Evolutionary conservation across 129 eudicot species (phyloP).

Genomic region (Gnaphalium uliginosum): DNA sequence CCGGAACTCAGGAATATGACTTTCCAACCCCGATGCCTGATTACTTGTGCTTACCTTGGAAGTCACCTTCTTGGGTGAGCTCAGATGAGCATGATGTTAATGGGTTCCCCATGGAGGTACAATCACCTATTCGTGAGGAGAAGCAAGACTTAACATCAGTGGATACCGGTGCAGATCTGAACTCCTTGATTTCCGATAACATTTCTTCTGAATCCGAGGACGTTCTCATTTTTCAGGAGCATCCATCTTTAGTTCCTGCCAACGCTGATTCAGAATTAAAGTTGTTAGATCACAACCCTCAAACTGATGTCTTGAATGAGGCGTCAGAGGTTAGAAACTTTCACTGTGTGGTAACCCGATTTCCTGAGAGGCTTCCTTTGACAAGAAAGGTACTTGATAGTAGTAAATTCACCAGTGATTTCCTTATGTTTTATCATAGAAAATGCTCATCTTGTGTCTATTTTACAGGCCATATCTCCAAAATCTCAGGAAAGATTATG

Average conservation of each 20-base stretch:
- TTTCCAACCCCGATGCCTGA: constrained; percentile 5
- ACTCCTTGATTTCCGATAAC: constrained; percentile 23
- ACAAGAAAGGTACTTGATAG: constrained; percentile 62
- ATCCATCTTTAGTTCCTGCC: constrained; percentile 16
- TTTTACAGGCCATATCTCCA: constrained; percentile 78
- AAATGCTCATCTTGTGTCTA: constrained; percentile 8
- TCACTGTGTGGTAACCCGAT: constrained; percentile 11
- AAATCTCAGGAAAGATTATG: constrained; percentile 70
- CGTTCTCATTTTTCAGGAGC: constrained; percentile 22
- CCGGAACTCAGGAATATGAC: constrained; percentile 21
- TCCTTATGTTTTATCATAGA: neutral
- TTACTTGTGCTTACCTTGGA: constrained; percentile 28
- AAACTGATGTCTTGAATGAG: constrained; percentile 24
- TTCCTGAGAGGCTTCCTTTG: constrained; percentile 50
- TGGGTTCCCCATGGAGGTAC: constrained; percentile 20
- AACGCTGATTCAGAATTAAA: constrained; percentile 25
- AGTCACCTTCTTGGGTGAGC: constrained; percentile 15
- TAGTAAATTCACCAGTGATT: constrained; percentile 3
- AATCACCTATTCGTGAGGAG: constrained; percentile 23
- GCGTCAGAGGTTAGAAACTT: constrained; percentile 28
- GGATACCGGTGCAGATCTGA: constrained; percentile 26
- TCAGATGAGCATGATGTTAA: constrained; percentile 9
- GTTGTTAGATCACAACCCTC: constrained; percentile 13
- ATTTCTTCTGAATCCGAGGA: constrained; percentile 10
- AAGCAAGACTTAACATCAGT: constrained; percentile 24